Evolutionary conservation across 2,329 filamentous ascomycete genomes (phyloP).

Genomic region (Colletotrichum sp.): DNA sequence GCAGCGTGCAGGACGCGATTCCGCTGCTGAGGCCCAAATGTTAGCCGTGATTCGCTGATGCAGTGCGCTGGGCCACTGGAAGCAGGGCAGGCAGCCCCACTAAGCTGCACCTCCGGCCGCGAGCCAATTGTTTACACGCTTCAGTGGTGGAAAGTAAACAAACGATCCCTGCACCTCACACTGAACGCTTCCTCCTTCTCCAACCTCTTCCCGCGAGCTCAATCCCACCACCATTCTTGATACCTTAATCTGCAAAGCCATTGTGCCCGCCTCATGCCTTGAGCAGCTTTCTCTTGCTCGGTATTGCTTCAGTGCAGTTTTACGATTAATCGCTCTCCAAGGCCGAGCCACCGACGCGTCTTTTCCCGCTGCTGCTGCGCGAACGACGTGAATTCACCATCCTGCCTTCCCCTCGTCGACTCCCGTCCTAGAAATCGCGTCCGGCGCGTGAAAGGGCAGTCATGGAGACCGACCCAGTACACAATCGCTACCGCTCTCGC

Average conservation of each 20-base stretch:
- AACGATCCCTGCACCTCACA: constrained; percentile 18
- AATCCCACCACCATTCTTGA: neutral
- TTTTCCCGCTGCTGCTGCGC: neutral
- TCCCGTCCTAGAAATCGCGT: constrained; percentile 12
- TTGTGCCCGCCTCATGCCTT: constrained; percentile 17
- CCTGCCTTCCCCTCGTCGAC: constrained; percentile 7
- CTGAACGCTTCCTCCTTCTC: constrained; percentile 12
- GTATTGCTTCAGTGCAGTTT: constrained; percentile 20
- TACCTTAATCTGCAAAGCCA: neutral
- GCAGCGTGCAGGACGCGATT: constrained; percentile 5
- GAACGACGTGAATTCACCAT: constrained; percentile 4
- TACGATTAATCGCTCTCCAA: neutral
- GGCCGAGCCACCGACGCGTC: constrained; percentile 7
- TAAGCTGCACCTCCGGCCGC: constrained; percentile 6
- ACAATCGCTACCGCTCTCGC: constrained; percentile 50
- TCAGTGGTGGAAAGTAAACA: constrained; percentile 18
- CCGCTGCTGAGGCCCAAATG: neutral
- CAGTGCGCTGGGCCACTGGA: neutral
- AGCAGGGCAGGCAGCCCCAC: constrained; percentile 8
- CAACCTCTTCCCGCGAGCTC: neutral
- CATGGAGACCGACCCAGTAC: constrained; percentile 46
- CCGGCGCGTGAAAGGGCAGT: constrained; percentile 13
- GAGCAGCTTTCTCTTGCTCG: constrained; percentile 14
- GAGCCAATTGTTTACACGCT: constrained; percentile 21
- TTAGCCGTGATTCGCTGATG: constrained; percentile 3